Conservation (phyloP, 768 basidiomycete species). For the Leccinum sublutescens region DNA sequence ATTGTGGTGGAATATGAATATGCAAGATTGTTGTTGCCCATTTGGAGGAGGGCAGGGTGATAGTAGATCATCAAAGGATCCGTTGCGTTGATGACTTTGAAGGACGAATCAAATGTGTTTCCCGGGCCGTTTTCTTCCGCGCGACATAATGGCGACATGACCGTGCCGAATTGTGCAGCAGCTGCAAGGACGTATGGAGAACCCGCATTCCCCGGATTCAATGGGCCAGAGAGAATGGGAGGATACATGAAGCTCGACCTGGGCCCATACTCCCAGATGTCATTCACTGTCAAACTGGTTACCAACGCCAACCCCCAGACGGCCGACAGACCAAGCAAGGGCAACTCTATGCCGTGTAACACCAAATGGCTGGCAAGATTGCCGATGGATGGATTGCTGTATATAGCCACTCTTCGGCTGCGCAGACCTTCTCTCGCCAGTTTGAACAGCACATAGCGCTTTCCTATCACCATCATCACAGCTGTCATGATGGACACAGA, state of each 20-base stretch:
- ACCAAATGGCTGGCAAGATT: neutral
- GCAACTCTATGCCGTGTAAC: neutral
- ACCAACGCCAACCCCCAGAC: neutral
- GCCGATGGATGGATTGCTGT: neutral
- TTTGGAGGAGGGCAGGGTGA: too few relatives aligned
- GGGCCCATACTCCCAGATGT: neutral
- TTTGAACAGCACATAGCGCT: neutral
- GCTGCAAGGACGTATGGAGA: neutral
- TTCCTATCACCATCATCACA: neutral
- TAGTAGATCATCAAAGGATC: too few relatives aligned
- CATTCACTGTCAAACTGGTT: neutral
- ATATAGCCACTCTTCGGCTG: conserved; percentile 4
- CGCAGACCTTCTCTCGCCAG: neutral
- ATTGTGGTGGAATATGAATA: too few relatives aligned
- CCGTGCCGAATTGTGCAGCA: neutral
- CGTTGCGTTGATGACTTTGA: too few relatives aligned
- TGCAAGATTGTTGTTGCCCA: too few relatives aligned
- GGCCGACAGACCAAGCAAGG: conserved; percentile 4
- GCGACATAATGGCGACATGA: neutral
- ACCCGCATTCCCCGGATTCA: neutral
- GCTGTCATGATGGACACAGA: neutral
- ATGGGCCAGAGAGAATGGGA: neutral
- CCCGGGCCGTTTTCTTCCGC: neutral
- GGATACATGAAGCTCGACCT: too few relatives aligned
- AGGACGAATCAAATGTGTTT: neutral